Base-by-base conservation (phyloP, 1,139 yeast genomes). In the Casaregolazyma suthepensis region DNA sequence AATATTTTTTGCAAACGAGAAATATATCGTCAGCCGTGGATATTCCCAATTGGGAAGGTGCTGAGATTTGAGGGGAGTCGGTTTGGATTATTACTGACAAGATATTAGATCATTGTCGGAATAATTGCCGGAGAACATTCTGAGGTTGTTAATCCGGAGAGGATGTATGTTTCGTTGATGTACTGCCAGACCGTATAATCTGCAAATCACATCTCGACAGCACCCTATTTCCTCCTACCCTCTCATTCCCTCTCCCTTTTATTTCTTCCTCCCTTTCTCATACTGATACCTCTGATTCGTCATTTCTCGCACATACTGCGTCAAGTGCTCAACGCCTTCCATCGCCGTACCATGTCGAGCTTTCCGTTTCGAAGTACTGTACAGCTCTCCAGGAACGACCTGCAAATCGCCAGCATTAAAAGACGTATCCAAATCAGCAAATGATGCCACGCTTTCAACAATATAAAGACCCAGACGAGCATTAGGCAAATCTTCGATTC, bases 261-360 rank as follows among this genome's bases (percentile, higher is more conserved):
- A 45, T 15, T 43, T 13, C 23, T 43, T 48, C 31, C 46, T 48
- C 43, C 48, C 23, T 26, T 45, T 51, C 48, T 60, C 62, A 44
- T 57, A 59, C 19, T 51, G 59, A 26, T 55, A 48, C 20, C 65
- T 56, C 46, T 54, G 59, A 31, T 51, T 52, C 48, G 70, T 68
- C 74, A 73, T 71, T 54, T 71, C 71, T 22, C 64, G 60, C 19
- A 71, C 74, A 57, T 71, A 71, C 52, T 65, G 66, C n/a, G 68
- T 69, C 47, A 71, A 57, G 59, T 71, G 75, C 46, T 66, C 72
- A 13, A 69, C 62, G 15, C 70, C 66, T 26, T 66, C 68, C 68
- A 71, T 68, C 13, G 58, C 59, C 9, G 63, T 63, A 2, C 59
- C 54, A 13, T 53, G 52, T 15, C 66, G 59, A 50, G 57, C 19